A percentile compares a stretch with the other conserved stretches of the same genome.
These are phyloP conservation scores for Rosa rugosa DNA, from an alignment of 306 rosid species.

Conservation along the genomic window DNA sequence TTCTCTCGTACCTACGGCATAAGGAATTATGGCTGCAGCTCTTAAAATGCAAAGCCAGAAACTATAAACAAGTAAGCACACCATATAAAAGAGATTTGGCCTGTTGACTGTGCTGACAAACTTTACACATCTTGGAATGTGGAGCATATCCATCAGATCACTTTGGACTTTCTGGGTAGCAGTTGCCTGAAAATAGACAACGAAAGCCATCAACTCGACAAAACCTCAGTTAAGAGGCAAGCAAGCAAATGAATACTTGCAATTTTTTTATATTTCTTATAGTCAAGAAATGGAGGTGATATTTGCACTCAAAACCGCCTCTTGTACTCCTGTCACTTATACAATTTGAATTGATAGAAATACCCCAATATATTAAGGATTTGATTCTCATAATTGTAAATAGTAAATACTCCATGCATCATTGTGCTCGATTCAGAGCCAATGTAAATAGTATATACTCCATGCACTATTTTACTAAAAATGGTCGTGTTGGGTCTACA, in stretches of 20 bases:
- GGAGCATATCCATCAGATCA: conserved; percentile 93
- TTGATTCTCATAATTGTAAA: background rate
- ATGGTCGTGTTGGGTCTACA: background rate
- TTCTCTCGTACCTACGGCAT: conserved; percentile 71
- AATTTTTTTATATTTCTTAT: background rate
- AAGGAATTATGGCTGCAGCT: conserved; percentile 21
- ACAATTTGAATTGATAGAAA: background rate
- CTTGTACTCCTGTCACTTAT: background rate
- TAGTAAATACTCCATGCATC: background rate
- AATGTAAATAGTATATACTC: too few relatives aligned
- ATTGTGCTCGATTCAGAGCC: background rate
- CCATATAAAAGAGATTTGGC: conserved; percentile 88
- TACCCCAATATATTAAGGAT: background rate
- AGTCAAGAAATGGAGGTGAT: background rate
- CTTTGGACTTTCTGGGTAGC: conserved; percentile 92
- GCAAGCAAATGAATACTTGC: conserved; percentile 15
- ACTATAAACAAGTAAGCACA: conserved; percentile 24
- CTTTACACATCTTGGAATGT: conserved; percentile 80
- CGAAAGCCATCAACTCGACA: conserved; percentile 13
- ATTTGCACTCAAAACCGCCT: background rate
- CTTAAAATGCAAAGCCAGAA: conserved; percentile 19
- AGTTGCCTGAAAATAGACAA: conserved; percentile 69
- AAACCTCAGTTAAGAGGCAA: background rate
- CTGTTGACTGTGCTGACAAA: conserved; percentile 95
- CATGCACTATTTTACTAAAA: background rate